Evolutionary conservation across 2,329 filamentous ascomycete genomes (phyloP), one percentile per base, ranked within the genome.

Genomic region (Drechslerella dactyloides): DNA sequence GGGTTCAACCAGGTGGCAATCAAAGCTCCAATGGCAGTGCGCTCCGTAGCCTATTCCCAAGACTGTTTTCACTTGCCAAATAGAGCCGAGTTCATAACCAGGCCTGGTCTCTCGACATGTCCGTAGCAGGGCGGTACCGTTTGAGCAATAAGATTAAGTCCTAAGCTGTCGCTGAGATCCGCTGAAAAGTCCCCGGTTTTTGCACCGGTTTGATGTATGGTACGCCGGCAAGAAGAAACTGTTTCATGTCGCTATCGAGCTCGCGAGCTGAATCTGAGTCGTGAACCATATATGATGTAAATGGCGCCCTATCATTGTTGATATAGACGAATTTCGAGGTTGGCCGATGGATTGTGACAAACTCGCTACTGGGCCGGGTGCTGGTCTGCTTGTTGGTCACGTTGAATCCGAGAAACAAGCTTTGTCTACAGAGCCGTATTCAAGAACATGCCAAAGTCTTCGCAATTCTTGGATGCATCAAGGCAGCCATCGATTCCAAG

Each of bases 401-500:
- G 52, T 56, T 56, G 40, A 37, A 24, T 19, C 17, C 17, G 27
- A 40, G 30, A 50, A 70, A 70, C 55, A 70, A 70, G 59, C 59
- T 59, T 63, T 51, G 13, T 17, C 11, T 15, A 21, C 57, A 57
- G 40, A 46, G 30, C 5, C 15, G 50, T 53, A 42, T 57, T 52
- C 57, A 69, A 69, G 65, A 46, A 46, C 37, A 68, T 42, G 46
- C 40, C 53, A 51, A 58, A 58, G 54, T 59, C 66, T 70, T 54
- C 27, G n/a, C 42, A 40, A 8, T 64, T 64, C 66, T 70, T 70
- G 66, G 66, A 30, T 30, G 33, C 15, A 30, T 62, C 17, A 62
- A 70, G 66, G 66, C 66, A 70, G 66, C 66, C 55, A 24, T 42
- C 50, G 46, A 21, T 59, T 53, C 65, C 54, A 64, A 54, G 53